Evolutionary conservation across 2,329 filamentous ascomycete species (phyloP).

Genomic region (Ophiostoma himal-ulmi): DNA sequence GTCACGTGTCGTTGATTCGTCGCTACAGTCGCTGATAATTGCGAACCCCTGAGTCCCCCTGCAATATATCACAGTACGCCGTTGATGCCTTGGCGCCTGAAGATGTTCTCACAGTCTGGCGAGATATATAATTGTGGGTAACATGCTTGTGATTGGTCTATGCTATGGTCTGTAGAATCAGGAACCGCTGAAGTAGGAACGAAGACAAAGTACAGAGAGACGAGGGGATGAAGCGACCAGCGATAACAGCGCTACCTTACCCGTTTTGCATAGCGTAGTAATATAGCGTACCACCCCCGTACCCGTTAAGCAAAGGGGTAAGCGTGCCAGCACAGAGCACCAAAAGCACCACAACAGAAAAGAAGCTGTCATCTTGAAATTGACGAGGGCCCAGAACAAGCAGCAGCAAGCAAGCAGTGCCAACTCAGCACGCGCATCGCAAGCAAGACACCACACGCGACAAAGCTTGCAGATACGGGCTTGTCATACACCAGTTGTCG

Average conservation of each 20-base stretch:
- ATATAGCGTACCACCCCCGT: neutral
- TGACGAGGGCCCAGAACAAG: neutral
- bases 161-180: neutral
- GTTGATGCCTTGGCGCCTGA: slow-evolving; percentile 39
- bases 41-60: slow-evolving; percentile 1
- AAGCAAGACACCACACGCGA: neutral
- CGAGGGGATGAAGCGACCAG: neutral
- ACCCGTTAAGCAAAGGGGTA: neutral
- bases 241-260: neutral
- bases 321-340: neutral
- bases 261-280: slow-evolving; percentile 1
- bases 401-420: neutral
- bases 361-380: slow-evolving; percentile 6
- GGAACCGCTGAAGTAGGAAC: neutral
- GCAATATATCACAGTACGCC: neutral
- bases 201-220: neutral
- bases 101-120: neutral
- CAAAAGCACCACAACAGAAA: neutral
- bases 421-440: slow-evolving; percentile 1
- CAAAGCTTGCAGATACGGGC: neutral
- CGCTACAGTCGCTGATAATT: too few species aligned
- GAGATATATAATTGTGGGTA: slow-evolving; percentile 30
- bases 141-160: neutral
- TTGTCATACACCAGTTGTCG: neutral
- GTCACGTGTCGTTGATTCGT: slow-evolving; percentile 17